These are phyloP conservation scores for Penicillium sumatraense DNA, from an alignment of 2,329 filamentous ascomycete species.

Conservation along the genomic window DNA sequence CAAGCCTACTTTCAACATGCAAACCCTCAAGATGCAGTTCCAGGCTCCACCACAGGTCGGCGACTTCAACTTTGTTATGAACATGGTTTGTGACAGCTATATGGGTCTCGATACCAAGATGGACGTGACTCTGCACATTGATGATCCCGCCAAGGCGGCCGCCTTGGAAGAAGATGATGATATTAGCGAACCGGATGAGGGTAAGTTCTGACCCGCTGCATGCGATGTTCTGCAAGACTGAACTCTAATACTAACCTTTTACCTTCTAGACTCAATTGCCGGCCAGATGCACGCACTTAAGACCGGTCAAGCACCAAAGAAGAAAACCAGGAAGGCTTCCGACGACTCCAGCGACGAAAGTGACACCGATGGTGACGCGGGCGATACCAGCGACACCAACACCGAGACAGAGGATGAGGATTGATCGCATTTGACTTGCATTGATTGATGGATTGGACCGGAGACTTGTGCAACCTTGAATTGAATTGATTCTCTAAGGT, in stretches of 20 bases:
- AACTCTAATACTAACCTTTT: slow-evolving; percentile 4
- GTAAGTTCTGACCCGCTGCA: slow-evolving; percentile 59
- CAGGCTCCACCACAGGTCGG: slow-evolving; percentile 90
- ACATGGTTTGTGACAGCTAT: slow-evolving; percentile 93
- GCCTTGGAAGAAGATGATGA: slow-evolving; percentile 86
- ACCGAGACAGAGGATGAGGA: slow-evolving; percentile 82
- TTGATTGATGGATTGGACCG: slow-evolving; percentile 27
- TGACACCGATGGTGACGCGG: slow-evolving; percentile 67
- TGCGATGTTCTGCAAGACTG: not conserved
- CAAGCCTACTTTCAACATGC: slow-evolving; percentile 90
- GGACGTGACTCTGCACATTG: slow-evolving; percentile 86
- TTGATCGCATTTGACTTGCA: slow-evolving; percentile 32
- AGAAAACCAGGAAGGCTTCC: slow-evolving; percentile 58
- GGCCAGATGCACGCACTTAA: slow-evolving; percentile 90
- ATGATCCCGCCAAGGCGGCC: slow-evolving; percentile 83
- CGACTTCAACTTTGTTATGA: slow-evolving; percentile 92
- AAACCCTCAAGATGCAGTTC: slow-evolving; percentile 97
- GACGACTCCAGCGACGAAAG: slow-evolving; percentile 70
- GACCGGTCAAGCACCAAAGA: slow-evolving; percentile 64
- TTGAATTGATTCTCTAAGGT: slow-evolving; percentile 10
- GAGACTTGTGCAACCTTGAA: slow-evolving; percentile 23
- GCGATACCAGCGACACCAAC: slow-evolving; percentile 61
- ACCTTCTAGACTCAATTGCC: slow-evolving; percentile 75
- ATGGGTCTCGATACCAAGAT: slow-evolving; percentile 91
- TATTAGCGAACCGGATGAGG: slow-evolving; percentile 97